A percentile compares a stretch with the other conserved stretches of the same genome.
Conservation (phyloP, 78 protist genomes). For the Speleostelium caveatum region DNA sequence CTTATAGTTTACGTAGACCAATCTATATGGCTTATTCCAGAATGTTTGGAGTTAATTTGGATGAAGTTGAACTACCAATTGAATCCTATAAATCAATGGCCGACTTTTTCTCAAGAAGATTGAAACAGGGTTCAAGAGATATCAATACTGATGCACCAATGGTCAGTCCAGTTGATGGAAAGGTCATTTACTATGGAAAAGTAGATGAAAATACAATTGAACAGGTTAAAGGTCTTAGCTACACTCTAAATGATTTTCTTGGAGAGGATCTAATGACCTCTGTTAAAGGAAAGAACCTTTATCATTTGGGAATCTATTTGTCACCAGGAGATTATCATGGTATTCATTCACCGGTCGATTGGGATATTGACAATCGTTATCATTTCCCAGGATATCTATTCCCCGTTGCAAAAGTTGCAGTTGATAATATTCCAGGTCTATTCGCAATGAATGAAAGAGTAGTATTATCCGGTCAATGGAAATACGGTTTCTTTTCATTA, state of each 20-base stretch:
- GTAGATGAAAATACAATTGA: constrained; percentile 46
- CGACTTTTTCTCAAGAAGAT: constrained; percentile 44
- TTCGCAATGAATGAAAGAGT: constrained; percentile 83
- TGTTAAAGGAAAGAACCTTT: constrained; percentile 66
- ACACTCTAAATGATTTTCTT: constrained; percentile 41
- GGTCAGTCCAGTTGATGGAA: constrained; percentile 80
- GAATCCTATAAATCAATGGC: constrained; percentile 37
- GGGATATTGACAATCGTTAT: constrained; percentile 58
- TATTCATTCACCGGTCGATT: constrained; percentile 77
- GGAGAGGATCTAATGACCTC: constrained; percentile 20
- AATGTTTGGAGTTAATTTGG: constrained; percentile 49
- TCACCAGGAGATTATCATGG: constrained; percentile 87
- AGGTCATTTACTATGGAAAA: constrained; percentile 65
- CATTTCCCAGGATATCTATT: constrained; percentile 83
- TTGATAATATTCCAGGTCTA: constrained; percentile 58
- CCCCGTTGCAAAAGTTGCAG: constrained; percentile 77
- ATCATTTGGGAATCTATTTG: constrained; percentile 71
- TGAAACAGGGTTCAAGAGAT: constrained; percentile 42
- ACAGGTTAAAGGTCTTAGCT: constrained; percentile 82
- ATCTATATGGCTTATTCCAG: constrained; percentile 36
- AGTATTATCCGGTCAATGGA: constrained; percentile 70
- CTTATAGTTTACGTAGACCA: constrained; percentile 20
- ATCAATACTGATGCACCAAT: constrained; percentile 5
- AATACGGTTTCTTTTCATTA: constrained; percentile 75
- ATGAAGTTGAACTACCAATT: constrained; percentile 73